These are phyloP conservation scores for Quambalaria eucalypti DNA, from an alignment of 1,284 basidiomycete genomes.

Conservation along the genomic window DNA sequence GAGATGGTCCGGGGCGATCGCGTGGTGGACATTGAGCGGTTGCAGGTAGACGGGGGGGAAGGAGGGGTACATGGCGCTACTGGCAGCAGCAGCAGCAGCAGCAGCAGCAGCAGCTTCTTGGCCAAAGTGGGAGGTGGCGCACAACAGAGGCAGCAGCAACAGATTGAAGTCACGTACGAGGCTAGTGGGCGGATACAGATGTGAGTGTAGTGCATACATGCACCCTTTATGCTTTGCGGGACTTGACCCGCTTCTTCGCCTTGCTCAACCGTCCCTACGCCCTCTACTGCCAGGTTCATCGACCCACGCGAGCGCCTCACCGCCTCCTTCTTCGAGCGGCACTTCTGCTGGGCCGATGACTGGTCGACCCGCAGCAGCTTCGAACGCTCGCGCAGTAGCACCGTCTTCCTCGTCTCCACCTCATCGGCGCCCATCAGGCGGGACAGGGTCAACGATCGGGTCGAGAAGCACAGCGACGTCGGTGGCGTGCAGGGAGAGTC, in stretches of 20 bases:
- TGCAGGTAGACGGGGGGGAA: not conserved
- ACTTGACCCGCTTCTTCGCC: slow-evolving; percentile 24
- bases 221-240: not conserved
- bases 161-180: not conserved
- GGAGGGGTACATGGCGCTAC: no score
- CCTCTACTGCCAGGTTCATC: slow-evolving; percentile 21
- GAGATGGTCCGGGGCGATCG: not conserved
- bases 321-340: slow-evolving; percentile 27
- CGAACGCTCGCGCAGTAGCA: not conserved
- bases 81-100: no score
- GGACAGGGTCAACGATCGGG: no score
- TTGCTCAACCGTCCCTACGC: slow-evolving; percentile 16
- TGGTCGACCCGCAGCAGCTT: not conserved
- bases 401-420: not conserved
- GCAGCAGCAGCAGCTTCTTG: not conserved
- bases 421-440: not conserved
- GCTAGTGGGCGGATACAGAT: not conserved
- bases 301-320: slow-evolving; percentile 23
- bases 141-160: not conserved
- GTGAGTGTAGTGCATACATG: not conserved
- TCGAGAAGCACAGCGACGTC: no score
- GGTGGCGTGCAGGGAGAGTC: no score
- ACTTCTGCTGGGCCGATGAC: slow-evolving; percentile 25
- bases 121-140: not conserved
- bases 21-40: not conserved